Conservation (phyloP, 2,329 filamentous ascomycete genomes). For the Cercospora zeae-maydis region DNA sequence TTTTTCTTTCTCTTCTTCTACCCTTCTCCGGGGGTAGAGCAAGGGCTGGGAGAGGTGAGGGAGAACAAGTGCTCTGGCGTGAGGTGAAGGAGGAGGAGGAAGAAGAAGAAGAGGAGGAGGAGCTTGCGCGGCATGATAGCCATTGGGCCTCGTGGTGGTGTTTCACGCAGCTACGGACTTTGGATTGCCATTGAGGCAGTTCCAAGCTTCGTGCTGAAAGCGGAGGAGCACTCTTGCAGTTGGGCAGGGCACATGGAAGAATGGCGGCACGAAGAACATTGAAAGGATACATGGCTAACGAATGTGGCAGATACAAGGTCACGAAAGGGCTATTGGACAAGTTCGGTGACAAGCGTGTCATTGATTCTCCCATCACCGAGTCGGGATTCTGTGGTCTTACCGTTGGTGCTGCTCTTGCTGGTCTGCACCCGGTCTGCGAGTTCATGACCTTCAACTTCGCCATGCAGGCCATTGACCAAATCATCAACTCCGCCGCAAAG, state of each 20-base stretch:
- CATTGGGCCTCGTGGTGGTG: background rate
- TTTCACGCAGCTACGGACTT: background rate
- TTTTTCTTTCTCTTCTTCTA: background rate
- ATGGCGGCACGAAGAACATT: background rate
- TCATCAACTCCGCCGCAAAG: constrained; percentile 98
- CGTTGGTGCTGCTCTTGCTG: constrained; percentile 89
- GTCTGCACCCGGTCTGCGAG: constrained; percentile 91
- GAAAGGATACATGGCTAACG: constrained; percentile 38
- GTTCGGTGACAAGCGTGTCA: constrained; percentile 95
- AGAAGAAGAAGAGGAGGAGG: background rate
- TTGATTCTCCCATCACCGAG: constrained; percentile 98
- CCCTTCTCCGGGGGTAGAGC: background rate
- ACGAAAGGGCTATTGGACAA: constrained; percentile 96
- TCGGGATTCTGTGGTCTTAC: constrained; percentile 92
- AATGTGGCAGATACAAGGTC: constrained; percentile 75
- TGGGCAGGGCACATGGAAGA: background rate
- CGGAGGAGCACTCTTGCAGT: background rate
- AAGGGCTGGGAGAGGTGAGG: background rate
- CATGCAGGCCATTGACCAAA: constrained; percentile 99
- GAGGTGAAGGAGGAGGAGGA: no score
- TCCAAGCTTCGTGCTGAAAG: background rate
- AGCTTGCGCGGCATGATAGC: background rate
- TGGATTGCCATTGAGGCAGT: background rate
- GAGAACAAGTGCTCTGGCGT: no score
- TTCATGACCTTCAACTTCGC: constrained; percentile 99